phyloP scores from a whole-genome alignment of 2,329 filamentous ascomycete species.

The Exophiala sideris region DNA sequence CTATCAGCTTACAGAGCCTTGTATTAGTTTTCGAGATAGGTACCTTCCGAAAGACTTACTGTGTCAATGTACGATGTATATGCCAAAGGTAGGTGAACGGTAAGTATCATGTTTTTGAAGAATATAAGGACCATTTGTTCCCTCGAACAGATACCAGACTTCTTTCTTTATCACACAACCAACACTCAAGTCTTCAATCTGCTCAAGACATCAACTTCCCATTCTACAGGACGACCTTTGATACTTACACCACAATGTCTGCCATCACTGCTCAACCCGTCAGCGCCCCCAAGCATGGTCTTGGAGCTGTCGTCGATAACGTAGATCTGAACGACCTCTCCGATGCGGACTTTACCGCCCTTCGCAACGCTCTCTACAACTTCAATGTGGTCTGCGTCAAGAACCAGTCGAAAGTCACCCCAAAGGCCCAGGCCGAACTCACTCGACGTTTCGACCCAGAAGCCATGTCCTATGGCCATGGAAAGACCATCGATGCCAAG shows the following conservation, averaged over 20 bases:
- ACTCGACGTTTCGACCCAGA: slow-evolving; percentile 70
- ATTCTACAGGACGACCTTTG: background rate
- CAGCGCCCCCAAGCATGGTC: slow-evolving; percentile 38
- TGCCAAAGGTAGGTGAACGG: background rate
- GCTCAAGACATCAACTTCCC: background rate
- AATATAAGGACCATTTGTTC: background rate
- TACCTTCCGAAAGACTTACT: background rate
- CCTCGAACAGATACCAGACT: background rate
- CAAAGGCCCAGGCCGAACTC: slow-evolving; percentile 69
- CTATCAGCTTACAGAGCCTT: no score
- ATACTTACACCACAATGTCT: slow-evolving; percentile 9
- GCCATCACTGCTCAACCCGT: slow-evolving; percentile 16
- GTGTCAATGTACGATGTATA: slow-evolving; percentile 9
- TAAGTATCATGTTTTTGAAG: background rate
- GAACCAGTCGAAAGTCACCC: slow-evolving; percentile 60
- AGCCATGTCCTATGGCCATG: slow-evolving; percentile 67
- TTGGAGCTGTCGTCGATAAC: slow-evolving; percentile 59
- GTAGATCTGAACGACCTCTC: slow-evolving; percentile 61
- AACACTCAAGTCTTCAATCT: background rate
- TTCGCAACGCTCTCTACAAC: slow-evolving; percentile 64
- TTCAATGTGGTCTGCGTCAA: slow-evolving; percentile 71
- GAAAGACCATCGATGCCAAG: slow-evolving; percentile 67
- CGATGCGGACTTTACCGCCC: slow-evolving; percentile 61
- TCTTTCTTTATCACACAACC: background rate
- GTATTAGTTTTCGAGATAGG: slow-evolving; percentile 2